Evolutionary conservation across 2,329 filamentous ascomycete species (phyloP), one percentile per base, ranked within the genome.

Genomic region (Epichloe typhina): DNA sequence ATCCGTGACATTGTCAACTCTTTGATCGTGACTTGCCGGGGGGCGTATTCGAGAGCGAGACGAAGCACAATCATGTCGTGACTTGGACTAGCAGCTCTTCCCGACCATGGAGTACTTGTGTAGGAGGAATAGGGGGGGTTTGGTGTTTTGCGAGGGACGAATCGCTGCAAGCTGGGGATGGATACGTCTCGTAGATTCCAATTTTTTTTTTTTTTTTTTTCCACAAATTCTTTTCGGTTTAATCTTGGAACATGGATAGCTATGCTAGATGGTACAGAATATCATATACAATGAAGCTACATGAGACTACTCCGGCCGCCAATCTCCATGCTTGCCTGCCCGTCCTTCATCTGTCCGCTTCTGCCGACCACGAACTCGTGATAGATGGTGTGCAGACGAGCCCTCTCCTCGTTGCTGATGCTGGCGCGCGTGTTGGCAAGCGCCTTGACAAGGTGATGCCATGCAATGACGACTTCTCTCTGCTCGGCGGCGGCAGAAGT

Each of bases 341-440:
- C 93, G 66, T 86, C 91, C 53, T 83, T 88, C 88, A 98, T 89
- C 72, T 97, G 90, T 7, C 93, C 93, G 66, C 90, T 95, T 58
- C 93, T 77, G 0, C 89, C 90, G 4, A 88, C 86, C 0, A 96
- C 83, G 72, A 98, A 98, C 69, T 98, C 93, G 15, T 77, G 74
- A 64, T 98, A 98, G 54, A 98, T 96, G 40, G 79, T 79, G 60
- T 80, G 76, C 57, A 98, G 67, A 53, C 91, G 73, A 54, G 71
- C 74, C 59, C 82, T 78, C 69, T 98, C 93, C 53, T 88, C 79
- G 3, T 74, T 72, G 62, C 85, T 88, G 58, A 97, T 94, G 65
- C 87, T 94, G 21, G 87, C 80, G 56, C 90, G 75, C 4, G 91
- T 96, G 46, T 72, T 83, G 21, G 78, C 77, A 51, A 98, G 72